Base-by-base conservation (phyloP, 805 yeast genomes). In the Jamesozyma hellenica region DNA sequence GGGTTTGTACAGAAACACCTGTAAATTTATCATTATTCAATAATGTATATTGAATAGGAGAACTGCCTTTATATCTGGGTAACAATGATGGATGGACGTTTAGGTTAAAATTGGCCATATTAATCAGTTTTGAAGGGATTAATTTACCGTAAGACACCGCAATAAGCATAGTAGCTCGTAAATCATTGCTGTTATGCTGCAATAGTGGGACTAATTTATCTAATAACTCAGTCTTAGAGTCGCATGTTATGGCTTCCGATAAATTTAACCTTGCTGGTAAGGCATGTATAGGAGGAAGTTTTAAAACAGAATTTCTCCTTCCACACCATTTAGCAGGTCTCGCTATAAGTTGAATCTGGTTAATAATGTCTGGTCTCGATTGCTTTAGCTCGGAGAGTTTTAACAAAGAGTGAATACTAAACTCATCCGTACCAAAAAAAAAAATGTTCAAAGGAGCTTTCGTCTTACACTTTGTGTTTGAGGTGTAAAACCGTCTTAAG, bases 71-170 rank as follows among this genome's bases (percentile, higher is more conserved):
- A 49, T 83, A 75, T 34, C 63, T 64, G 0, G 98, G 98, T 8
- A 92, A 67, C 6, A 87, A 56, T 0, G 96, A 86, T 0, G 98
- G 98, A 56, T 92, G 98, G 1, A 92, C 86, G 54, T 92, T 92
- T 21, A 92, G 55, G 0, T 96, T 94, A 52, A 58, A 75, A 11
- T 58, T 56, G 16, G 78, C 61, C 0, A 56, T 36, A 0, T 52
- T 36, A 1, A 92, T 58, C 46, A 86, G 75, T 2, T 56, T 42
- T 0, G 61, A 63, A 0, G 97, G 96, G 4, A 92, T 86, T 34
- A 90, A 64, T 37, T 69, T 68, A 0, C 97, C 98, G 57, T 77
- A 92, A 0, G 96, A 86, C 1, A 87, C 96, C 0, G 97, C 96
- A n/a, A 92, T 68, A 1, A 87, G 80, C 47, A 87, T 55, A 45